These are phyloP conservation scores for Gloeostereum incarnatum DNA, from an alignment of 768 basidiomycete species.

Conservation along the genomic window DNA sequence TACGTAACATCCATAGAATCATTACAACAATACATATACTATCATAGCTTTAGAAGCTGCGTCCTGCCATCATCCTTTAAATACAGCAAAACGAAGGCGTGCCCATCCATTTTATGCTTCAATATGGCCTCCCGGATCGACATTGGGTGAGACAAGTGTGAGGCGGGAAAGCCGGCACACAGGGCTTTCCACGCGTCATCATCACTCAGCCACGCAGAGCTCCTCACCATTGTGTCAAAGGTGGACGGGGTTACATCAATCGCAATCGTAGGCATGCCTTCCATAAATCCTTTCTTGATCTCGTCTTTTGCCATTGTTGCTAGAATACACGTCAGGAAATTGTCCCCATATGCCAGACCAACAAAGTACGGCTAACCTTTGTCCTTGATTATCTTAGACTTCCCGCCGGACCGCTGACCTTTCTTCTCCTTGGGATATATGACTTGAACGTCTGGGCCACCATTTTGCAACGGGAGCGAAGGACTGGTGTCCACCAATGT, in stretches of 20 bases:
- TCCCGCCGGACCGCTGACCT: conserved; percentile 67
- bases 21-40: background rate
- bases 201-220: conserved; percentile 56
- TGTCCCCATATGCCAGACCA: background rate
- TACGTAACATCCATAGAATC: too few relatives aligned
- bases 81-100: conserved; percentile 53
- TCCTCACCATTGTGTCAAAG: conserved; percentile 56
- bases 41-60: conserved; percentile 42
- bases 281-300: conserved; percentile 49
- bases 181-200: conserved; percentile 70
- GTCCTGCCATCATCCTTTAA: conserved; percentile 62
- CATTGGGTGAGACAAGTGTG: conserved; percentile 51
- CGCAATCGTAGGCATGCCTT: conserved; percentile 58
- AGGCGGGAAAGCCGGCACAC: conserved; percentile 41
- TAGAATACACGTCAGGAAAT: conserved; percentile 14
- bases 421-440: conserved; percentile 58
- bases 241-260: conserved; percentile 54
- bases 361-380: conserved; percentile 50
- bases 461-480: conserved; percentile 26
- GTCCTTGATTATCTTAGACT: conserved; percentile 64
- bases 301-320: conserved; percentile 56
- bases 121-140: conserved; percentile 60
- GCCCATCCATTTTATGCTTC: conserved; percentile 56
- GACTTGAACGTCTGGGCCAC: conserved; percentile 42
- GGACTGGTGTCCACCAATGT: conserved; percentile 29